These are phyloP conservation scores for Neoboletus magnificus DNA, from an alignment of 768 basidiomycete genomes.

Conservation along the genomic window DNA sequence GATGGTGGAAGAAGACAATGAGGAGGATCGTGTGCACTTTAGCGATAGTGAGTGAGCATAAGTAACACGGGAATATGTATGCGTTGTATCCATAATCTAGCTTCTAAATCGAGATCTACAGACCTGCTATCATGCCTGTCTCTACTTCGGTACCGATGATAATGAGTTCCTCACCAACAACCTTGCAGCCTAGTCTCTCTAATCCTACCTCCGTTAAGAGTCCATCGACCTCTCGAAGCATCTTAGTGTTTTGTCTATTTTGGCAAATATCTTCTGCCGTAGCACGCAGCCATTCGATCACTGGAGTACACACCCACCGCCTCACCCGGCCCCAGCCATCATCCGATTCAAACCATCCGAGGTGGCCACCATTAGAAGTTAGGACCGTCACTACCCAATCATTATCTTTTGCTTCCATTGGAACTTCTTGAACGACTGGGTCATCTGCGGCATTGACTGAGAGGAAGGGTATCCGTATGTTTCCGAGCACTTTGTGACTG, in stretches of 20 bases:
- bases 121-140: conserved; percentile 57
- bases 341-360: conserved; percentile 76
- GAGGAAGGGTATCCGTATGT: conserved; percentile 70
- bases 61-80: conserved; percentile 7
- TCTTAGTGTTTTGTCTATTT: conserved; percentile 29
- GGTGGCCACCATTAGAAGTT: conserved; percentile 68
- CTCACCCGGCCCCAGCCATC: conserved; percentile 29
- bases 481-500: conserved; percentile 55
- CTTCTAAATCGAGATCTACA: conserved; percentile 37
- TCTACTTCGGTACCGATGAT: conserved; percentile 53
- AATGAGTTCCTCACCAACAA: conserved; percentile 49
- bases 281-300: conserved; percentile 67
- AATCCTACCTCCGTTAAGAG: conserved; percentile 58
- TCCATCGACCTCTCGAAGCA: conserved; percentile 52
- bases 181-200: conserved; percentile 55
- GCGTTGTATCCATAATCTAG: conserved; percentile 7
- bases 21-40: conserved; percentile 66
- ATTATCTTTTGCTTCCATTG: conserved; percentile 52
- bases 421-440: conserved; percentile 65
- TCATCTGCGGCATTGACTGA: conserved; percentile 76
- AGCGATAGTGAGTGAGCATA: conserved; percentile 78
- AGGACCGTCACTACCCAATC: conserved; percentile 56
- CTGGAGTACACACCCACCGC: conserved; percentile 70
- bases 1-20: conserved; percentile 45
- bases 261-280: conserved; percentile 50